Conservation (phyloP, 2,329 filamentous ascomycete genomes). For the Aspergillus pseudonomiae region DNA sequence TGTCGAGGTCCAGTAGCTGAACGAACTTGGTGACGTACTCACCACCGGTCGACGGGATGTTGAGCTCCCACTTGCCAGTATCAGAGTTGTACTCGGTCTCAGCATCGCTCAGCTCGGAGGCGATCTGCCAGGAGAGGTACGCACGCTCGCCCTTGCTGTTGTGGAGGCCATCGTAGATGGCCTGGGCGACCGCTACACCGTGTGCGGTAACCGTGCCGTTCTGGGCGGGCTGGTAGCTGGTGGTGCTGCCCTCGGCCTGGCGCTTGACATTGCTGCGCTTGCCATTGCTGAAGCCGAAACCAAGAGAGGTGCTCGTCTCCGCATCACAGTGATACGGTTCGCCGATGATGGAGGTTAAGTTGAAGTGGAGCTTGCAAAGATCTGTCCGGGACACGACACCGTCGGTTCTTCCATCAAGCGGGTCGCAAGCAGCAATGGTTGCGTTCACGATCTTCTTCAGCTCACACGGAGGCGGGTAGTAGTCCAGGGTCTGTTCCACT, state of each 20-base stretch:
- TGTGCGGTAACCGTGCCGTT: conserved; percentile 31
- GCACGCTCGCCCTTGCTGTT: conserved; percentile 43
- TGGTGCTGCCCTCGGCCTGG: conserved; percentile 20
- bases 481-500: conserved; percentile 45
- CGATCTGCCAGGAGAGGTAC: conserved; percentile 41
- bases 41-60: conserved; percentile 38
- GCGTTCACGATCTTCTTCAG: conserved; percentile 49
- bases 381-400: conserved; percentile 57
- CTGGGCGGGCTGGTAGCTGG: conserved; percentile 33
- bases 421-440: conserved; percentile 59
- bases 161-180: conserved; percentile 44
- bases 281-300: conserved; percentile 29
- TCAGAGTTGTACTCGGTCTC: conserved; percentile 28
- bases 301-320: conserved; percentile 25
- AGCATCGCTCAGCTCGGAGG: conserved; percentile 30
- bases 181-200: conserved; percentile 37
- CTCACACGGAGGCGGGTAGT: conserved; percentile 45
- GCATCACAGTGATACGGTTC: conserved; percentile 49
- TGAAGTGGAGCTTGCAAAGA: conserved; percentile 51
- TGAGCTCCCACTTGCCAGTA: conserved; percentile 33
- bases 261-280: conserved; percentile 23
- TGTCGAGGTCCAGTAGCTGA: conserved; percentile 35
- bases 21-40: conserved; percentile 42
- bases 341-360: conserved; percentile 53
- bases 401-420: conserved; percentile 58